A percentile compares a stretch with the other conserved stretches of the same genome.
These are phyloP conservation scores for Acanthamoeba lenticulata DNA, from an alignment of 208 protist genomes.

Conservation along the genomic window DNA sequence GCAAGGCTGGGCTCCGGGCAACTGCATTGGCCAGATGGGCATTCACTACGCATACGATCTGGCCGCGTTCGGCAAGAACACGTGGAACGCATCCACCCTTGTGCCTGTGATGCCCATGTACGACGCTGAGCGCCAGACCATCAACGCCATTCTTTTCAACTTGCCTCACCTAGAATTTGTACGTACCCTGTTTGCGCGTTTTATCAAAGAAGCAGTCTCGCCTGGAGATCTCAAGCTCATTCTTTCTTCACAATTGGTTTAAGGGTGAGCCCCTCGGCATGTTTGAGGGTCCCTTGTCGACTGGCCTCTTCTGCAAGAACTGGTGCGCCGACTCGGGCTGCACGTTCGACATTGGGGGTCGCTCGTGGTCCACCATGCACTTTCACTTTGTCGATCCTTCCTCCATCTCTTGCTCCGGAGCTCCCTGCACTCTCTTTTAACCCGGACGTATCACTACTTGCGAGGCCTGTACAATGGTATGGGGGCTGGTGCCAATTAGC, in stretches of 20 bases:
- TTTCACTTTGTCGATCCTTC: slow-evolving; percentile 6
- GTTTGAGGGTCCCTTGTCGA: slow-evolving; percentile 22
- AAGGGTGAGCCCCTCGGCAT: background rate
- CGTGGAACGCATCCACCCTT: slow-evolving; percentile 56
- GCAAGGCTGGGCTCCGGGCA: slow-evolving; percentile 14
- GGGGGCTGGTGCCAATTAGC: background rate
- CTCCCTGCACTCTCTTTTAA: background rate
- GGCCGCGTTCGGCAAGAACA: background rate
- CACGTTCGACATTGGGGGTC: background rate
- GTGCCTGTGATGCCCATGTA: slow-evolving; percentile 49
- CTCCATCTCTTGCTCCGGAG: background rate
- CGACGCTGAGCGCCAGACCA: background rate
- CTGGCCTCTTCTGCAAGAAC: slow-evolving; percentile 31
- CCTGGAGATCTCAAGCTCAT: too few relatives aligned
- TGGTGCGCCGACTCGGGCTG: slow-evolving; percentile 29
- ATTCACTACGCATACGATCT: slow-evolving; percentile 25
- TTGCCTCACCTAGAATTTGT: background rate
- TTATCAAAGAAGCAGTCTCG: too few relatives aligned
- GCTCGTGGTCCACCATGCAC: slow-evolving; percentile 25
- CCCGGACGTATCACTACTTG: background rate
- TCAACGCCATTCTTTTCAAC: slow-evolving; percentile 58
- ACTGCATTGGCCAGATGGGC: slow-evolving; percentile 33
- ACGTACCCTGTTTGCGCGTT: too few relatives aligned
- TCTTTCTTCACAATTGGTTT: too few relatives aligned
- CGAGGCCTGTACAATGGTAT: too few relatives aligned